Percentiles rank a stretch among this genome's conserved stretches.
Conservation (phyloP, 2,329 filamentous ascomycete genomes). For the Colletotrichum filicis region DNA sequence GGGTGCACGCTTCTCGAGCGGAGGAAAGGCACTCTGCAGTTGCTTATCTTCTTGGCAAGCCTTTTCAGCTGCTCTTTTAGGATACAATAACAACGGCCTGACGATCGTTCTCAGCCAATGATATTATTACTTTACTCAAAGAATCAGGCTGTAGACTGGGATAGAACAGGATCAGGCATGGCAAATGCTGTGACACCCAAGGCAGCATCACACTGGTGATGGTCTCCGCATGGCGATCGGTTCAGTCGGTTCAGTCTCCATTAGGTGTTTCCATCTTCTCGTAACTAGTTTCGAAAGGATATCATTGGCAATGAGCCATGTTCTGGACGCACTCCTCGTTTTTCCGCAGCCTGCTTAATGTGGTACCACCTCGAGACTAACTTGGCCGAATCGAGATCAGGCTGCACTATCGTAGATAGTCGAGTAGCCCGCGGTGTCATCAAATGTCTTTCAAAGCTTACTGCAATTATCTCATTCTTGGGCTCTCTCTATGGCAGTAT, state of each 20-base stretch:
- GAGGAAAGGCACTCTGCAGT: background rate
- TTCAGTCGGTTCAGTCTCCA: background rate
- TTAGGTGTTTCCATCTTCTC: background rate
- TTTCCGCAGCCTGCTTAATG: background rate
- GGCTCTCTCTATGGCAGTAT: background rate
- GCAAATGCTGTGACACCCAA: background rate
- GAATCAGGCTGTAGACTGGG: background rate
- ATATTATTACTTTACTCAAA: background rate
- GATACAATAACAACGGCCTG: background rate
- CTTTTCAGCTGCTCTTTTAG: background rate
- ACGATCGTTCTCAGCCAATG: background rate
- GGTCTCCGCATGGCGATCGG: too few species aligned
- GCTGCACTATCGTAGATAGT: background rate
- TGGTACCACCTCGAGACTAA: background rate
- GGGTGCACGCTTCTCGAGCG: background rate
- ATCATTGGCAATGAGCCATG: background rate
- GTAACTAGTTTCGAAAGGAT: background rate
- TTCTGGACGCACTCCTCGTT: background rate
- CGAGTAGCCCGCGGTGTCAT: too few species aligned
- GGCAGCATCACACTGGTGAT: background rate
- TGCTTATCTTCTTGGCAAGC: background rate
- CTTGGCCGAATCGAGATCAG: background rate
- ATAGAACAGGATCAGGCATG: background rate
- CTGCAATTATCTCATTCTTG: background rate
- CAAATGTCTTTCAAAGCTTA: background rate